Evolutionary conservation across 495 filamentous ascomycete species (phyloP).

Genomic region (Tuber umbilicatum): DNA sequence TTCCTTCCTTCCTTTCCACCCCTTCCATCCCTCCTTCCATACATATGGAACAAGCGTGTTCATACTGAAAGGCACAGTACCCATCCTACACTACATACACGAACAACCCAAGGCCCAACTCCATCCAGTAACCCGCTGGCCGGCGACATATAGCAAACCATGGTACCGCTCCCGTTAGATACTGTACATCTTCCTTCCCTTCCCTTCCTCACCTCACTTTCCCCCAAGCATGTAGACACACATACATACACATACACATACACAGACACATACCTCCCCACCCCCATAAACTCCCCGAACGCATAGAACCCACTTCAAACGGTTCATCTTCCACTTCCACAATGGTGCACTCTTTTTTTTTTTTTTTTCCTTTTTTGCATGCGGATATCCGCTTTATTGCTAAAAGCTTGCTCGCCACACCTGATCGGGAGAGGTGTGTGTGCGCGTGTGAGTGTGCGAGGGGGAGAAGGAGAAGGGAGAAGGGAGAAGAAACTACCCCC

Average conservation of each 20-base stretch:
- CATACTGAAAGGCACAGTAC: background rate
- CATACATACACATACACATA: background rate
- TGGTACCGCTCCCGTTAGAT: background rate
- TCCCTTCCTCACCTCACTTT: background rate
- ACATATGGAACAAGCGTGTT: background rate
- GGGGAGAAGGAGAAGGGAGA: too few species aligned
- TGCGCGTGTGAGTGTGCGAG: background rate
- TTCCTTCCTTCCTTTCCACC: background rate
- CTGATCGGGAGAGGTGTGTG: background rate
- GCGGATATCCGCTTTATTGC: background rate
- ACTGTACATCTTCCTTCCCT: background rate
- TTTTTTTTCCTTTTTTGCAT: background rate
- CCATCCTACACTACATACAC: background rate
- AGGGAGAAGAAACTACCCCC: background rate
- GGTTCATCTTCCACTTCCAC: background rate
- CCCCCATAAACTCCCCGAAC: background rate
- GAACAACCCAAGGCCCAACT: background rate
- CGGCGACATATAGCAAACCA: conserved; percentile 2
- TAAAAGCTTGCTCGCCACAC: background rate
- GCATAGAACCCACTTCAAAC: conserved; percentile 2
- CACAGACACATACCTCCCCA: background rate
- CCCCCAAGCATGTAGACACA: background rate
- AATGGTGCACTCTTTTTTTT: background rate
- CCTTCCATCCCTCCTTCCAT: background rate
- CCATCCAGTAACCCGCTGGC: conserved; percentile 2